Base-by-base conservation (phyloP, 257 asterid genomes). In the Haberlea rhodopensis region DNA sequence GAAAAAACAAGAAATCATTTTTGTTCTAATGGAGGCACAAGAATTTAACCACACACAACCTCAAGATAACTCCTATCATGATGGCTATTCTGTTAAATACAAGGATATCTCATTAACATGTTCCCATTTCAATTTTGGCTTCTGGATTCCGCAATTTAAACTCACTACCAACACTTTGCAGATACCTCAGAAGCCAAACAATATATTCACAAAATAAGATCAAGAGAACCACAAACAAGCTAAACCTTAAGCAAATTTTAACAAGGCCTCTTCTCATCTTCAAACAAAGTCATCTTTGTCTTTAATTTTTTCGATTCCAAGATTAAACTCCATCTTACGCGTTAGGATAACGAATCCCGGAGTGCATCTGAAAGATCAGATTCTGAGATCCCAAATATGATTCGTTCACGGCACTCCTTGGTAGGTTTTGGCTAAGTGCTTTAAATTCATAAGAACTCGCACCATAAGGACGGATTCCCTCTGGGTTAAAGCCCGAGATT, bases 301-400 rank as follows among this genome's bases (percentile, higher is more conserved):
- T 24, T 27, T 9, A 28, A 31, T 54, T 13, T 48, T 40, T 60
- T 28, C 28, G 31, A 24, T 22, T 7, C 15, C 8, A 23, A 31
- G 31, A 15, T 8, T 15, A 27, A 40, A 64, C 18, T 5, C 34
- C 18, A 20, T 53, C 66, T 81, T 87, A 86, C 63, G 89, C 83
- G 68, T 81, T 81, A 48, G 83, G 88, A 55, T 78, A 85, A 49
- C 78, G 88, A 70, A 82, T 72, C 68, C 83, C 79, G 2, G 92
- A 53, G 67, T 86, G 90, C 82, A 88, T 81, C 87, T 79, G 90
- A 76, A 85, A 83, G n/a, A 58, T 75, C 79, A 74, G 58, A 61
- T 77, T 82, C 53, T 83, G 96, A 40, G 87, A 68, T 29, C 89
- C 95, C 74, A 85, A 65, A 49, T 65, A 80, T 5, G 88, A 57